phyloP scores from a whole-genome alignment of 805 yeast species.

The Ogataea pignaliae region DNA sequence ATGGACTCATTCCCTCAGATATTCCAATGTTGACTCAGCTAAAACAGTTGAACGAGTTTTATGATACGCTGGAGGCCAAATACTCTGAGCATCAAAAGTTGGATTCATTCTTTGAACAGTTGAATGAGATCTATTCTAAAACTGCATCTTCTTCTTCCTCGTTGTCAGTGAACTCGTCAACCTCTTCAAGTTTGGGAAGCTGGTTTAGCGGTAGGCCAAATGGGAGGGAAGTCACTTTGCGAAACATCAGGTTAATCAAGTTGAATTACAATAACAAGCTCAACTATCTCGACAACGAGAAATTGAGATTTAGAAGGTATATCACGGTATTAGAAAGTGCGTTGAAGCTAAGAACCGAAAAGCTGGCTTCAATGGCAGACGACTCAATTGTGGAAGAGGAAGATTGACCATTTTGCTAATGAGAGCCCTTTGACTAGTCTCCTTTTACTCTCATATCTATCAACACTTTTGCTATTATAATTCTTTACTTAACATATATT shows the following conservation, averaged over 20 bases:
- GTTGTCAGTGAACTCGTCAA: slow-evolving; percentile 2
- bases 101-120: slow-evolving; percentile 7
- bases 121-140: slow-evolving; percentile 9
- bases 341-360: slow-evolving; percentile 40
- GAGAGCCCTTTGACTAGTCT: neutral
- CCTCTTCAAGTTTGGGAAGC: slow-evolving; percentile 6
- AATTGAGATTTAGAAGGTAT: slow-evolving; percentile 42
- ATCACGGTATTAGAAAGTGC: slow-evolving; percentile 43
- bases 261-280: slow-evolving; percentile 38
- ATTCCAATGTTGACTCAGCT: slow-evolving; percentile 35
- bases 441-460: neutral
- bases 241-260: slow-evolving; percentile 34
- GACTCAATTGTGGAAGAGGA: slow-evolving; percentile 4
- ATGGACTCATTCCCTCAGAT: slow-evolving; percentile 26
- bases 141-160: neutral
- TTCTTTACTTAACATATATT: neutral
- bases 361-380: slow-evolving; percentile 2
- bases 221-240: slow-evolving; percentile 10
- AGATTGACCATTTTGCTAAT: neutral
- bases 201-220: slow-evolving; percentile 13
- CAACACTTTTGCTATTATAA: neutral
- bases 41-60: slow-evolving; percentile 34
- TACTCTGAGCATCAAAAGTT: slow-evolving; percentile 40
- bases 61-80: slow-evolving; percentile 33
- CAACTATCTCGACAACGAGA: slow-evolving; percentile 41